These are phyloP conservation scores for Schizochytrium sp. DNA, from an alignment of 108 stramenopile genomes.

Conservation along the genomic window DNA sequence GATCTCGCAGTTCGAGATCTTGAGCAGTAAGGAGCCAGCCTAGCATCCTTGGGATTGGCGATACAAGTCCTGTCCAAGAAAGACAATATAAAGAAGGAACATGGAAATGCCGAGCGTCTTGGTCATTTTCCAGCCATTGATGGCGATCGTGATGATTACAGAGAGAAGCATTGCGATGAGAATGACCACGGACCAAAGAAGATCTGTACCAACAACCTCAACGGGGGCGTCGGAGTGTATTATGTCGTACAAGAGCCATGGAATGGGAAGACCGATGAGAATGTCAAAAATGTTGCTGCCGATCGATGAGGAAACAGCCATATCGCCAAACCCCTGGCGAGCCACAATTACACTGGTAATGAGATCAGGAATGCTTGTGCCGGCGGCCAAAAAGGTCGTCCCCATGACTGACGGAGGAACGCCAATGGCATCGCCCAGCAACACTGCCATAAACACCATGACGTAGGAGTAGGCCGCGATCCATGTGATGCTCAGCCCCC, in stretches of 20 bases:
- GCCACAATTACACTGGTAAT: conserved; percentile 47
- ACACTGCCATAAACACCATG: conserved; percentile 63
- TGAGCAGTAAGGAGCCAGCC: too few relatives aligned
- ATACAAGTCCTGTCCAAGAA: conserved; percentile 53
- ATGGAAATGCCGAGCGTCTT: conserved; percentile 57
- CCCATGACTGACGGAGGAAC: conserved; percentile 44
- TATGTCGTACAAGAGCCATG: conserved; percentile 33
- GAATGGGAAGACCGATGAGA: conserved; percentile 42
- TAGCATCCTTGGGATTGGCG: background rate
- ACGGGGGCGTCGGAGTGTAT: background rate
- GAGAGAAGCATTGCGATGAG: conserved; percentile 24
- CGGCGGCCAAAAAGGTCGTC: conserved; percentile 45
- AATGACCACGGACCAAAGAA: background rate
- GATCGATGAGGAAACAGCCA: conserved; percentile 43
- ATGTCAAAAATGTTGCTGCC: conserved; percentile 51
- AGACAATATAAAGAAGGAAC: conserved; percentile 63
- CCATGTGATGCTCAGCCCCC: conserved; percentile 68
- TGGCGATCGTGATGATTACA: conserved; percentile 59
- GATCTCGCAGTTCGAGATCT: too few relatives aligned
- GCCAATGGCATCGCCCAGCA: conserved; percentile 28
- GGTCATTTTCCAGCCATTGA: conserved; percentile 71
- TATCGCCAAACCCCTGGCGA: conserved; percentile 39
- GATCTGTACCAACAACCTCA: background rate
- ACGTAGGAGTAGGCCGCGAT: conserved; percentile 67
- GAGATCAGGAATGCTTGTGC: conserved; percentile 45